These are phyloP conservation scores for Echinosophora koreensis DNA, from an alignment of 306 rosid genomes.

Conservation along the genomic window DNA sequence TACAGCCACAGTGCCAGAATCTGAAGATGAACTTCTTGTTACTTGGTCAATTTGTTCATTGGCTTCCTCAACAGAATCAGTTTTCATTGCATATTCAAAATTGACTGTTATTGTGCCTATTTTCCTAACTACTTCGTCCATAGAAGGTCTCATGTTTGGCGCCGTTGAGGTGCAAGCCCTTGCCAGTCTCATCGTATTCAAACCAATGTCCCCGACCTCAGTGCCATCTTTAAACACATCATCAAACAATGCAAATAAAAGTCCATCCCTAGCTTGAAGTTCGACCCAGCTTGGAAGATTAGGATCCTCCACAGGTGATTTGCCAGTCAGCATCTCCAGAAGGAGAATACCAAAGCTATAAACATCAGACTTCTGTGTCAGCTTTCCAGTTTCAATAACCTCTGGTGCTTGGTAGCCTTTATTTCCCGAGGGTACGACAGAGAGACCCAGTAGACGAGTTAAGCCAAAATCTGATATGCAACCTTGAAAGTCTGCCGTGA, in stretches of 20 bases:
- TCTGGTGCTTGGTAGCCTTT: slow-evolving; percentile 82
- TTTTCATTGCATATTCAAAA: too few relatives aligned
- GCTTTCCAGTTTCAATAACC: slow-evolving; percentile 64
- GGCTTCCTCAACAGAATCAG: too few relatives aligned
- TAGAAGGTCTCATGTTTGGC: slow-evolving; percentile 80
- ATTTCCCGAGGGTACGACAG: slow-evolving; percentile 60
- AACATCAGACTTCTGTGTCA: slow-evolving; percentile 73
- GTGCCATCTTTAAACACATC: too few relatives aligned
- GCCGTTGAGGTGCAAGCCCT: slow-evolving; percentile 19
- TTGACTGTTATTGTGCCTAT: too few relatives aligned
- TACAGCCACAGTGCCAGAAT: too few relatives aligned
- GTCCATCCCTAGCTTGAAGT: too few relatives aligned
- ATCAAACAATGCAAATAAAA: too few relatives aligned
- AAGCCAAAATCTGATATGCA: slow-evolving; percentile 84
- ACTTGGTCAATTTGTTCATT: too few relatives aligned
- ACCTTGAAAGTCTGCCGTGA: slow-evolving; percentile 68
- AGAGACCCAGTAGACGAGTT: slow-evolving; percentile 49
- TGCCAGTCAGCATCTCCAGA: slow-evolving; percentile 91
- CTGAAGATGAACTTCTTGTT: too few relatives aligned
- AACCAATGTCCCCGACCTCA: too few relatives aligned
- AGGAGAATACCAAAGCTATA: slow-evolving; percentile 88
- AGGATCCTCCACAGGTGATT: slow-evolving; percentile 60
- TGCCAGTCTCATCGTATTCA: too few relatives aligned
- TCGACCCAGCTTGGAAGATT: too few relatives aligned
- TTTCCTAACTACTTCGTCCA: slow-evolving; percentile 72